phyloP scores from a whole-genome alignment of 352 stramenopile species.

The Pythium diclinum region DNA sequence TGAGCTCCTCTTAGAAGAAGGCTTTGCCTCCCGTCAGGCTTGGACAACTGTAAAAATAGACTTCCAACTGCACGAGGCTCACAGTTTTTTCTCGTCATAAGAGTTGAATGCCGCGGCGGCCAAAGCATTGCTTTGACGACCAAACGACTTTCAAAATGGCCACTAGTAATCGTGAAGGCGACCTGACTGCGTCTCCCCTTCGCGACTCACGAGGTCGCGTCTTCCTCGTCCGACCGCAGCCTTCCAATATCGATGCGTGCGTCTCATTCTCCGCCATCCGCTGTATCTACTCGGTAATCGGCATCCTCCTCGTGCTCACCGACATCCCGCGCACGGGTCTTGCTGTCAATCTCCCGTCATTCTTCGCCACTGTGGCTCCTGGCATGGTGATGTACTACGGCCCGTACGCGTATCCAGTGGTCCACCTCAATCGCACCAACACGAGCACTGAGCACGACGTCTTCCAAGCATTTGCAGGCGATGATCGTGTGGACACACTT shows the following conservation, averaged over 20 bases:
- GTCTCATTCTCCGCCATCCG: slow-evolving; percentile 1
- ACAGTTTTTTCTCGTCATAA: too few relatives aligned
- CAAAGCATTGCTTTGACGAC: too few relatives aligned
- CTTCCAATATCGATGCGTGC: slow-evolving; percentile 12
- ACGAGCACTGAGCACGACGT: not conserved
- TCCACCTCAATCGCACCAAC: slow-evolving; percentile 24
- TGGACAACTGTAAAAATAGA: too few relatives aligned
- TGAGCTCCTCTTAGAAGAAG: too few relatives aligned
- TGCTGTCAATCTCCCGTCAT: slow-evolving; percentile 28
- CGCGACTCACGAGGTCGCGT: not conserved
- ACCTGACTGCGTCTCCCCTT: too few relatives aligned
- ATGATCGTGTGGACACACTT: not conserved
- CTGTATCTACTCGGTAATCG: not conserved
- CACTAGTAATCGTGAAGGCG: too few relatives aligned
- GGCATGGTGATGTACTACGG: slow-evolving; percentile 36
- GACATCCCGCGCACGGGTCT: slow-evolving; percentile 36
- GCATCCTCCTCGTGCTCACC: slow-evolving; percentile 8
- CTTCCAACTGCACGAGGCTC: too few relatives aligned
- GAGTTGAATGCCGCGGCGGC: too few relatives aligned
- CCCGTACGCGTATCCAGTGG: slow-evolving; percentile 43
- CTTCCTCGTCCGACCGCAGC: not conserved
- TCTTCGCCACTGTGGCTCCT: slow-evolving; percentile 31
- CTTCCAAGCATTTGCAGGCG: not conserved
- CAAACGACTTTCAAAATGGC: too few relatives aligned
- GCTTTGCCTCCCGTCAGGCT: too few relatives aligned